Conservation (phyloP, 345 rosid species). For the Gossypium ekmanianum region DNA sequence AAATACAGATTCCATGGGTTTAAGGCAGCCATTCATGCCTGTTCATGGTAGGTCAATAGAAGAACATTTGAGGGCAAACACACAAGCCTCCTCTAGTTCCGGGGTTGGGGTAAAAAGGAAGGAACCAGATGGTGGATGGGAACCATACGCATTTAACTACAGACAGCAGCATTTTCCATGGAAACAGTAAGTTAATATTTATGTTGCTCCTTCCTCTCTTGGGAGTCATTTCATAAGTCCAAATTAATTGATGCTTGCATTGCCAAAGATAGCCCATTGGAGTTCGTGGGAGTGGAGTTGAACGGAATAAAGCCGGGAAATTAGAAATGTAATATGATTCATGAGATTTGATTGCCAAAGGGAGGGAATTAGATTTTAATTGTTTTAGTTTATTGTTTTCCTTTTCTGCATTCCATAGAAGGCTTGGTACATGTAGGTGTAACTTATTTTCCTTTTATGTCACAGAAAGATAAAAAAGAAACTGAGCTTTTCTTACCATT, state of each 20-base stretch:
- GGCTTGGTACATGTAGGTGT: conserved; percentile 43
- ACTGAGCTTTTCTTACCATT: conserved; percentile 2
- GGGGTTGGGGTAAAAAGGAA: conserved; percentile 70
- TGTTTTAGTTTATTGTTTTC: conserved; percentile 26
- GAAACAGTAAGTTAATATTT: conserved; percentile 40
- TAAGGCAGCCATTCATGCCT: conserved; percentile 61
- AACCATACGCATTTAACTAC: conserved; percentile 33
- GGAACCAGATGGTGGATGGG: conserved; percentile 85
- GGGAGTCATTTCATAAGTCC: conserved; percentile 20
- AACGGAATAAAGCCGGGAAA: conserved; percentile 43
- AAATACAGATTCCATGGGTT: conserved; percentile 43
- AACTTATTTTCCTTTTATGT: conserved; percentile 37
- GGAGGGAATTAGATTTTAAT: conserved; percentile 30
- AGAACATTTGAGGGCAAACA: conserved; percentile 50
- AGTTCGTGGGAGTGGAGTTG: conserved; percentile 26
- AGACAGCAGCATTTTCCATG: conserved; percentile 68
- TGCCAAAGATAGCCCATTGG: conserved; percentile 35
- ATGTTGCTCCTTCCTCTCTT: conserved; percentile 12
- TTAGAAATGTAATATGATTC: conserved; percentile 37
- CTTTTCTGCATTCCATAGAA: conserved; percentile 35
- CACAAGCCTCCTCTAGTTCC: conserved; percentile 59
- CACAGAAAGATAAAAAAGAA: conserved; percentile 30
- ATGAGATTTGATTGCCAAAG: conserved; percentile 42
- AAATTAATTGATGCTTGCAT: conserved; percentile 25
- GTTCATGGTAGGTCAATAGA: conserved; percentile 48